Evolutionary conservation across 176 grass and related monocot genomes (phyloP).

Genomic region (Bothriochloa decipiens): DNA sequence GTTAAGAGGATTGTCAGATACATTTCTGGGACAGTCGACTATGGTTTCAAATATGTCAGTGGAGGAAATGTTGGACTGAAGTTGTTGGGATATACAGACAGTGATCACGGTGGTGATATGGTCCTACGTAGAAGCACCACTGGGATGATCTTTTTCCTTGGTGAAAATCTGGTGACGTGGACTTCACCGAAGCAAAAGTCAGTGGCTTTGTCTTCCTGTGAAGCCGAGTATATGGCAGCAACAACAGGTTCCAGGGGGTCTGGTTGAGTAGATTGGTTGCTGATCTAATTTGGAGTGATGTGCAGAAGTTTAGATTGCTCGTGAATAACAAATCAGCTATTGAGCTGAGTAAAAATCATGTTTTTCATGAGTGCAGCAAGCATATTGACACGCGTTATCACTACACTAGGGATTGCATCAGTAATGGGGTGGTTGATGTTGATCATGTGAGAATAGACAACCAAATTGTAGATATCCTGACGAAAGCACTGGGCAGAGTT

Average conservation of each 20-base stretch:
- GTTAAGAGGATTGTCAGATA: neutral
- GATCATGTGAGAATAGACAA: too few species aligned
- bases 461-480: too few species aligned
- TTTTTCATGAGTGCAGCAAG: too few species aligned
- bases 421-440: too few species aligned
- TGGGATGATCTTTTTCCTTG: too few species aligned
- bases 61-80: neutral
- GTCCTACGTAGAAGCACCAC: too few species aligned
- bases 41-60: neutral
- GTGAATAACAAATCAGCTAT: neutral
- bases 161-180: neutral
- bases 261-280: neutral
- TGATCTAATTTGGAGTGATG: rapidly evolving
- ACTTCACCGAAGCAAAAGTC: neutral
- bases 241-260: neutral
- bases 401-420: too few species aligned
- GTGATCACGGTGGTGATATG: neutral
- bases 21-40: neutral
- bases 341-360: too few species aligned
- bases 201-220: neutral
- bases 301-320: rapidly evolving
- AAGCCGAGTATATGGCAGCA: neutral
- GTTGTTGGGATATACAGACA: neutral
- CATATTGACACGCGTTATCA: too few species aligned
- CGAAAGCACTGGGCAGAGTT: too few species aligned